phyloP scores from a whole-genome alignment of 345 rosid genomes.

The Corchorus olitorius region DNA sequence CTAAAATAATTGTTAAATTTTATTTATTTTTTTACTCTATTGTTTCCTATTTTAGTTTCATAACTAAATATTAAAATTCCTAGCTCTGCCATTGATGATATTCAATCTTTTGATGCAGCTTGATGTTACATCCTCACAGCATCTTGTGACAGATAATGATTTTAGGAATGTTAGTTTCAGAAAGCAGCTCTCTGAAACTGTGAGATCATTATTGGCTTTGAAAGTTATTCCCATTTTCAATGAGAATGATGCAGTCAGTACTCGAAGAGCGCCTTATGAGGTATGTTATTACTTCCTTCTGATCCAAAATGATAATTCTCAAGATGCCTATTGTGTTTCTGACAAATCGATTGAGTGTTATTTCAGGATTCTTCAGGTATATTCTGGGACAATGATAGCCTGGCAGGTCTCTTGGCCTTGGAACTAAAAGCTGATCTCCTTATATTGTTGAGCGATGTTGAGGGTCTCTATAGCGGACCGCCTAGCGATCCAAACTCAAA shows the following conservation, averaged over 20 bases:
- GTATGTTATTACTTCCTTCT: slow-evolving; percentile 19
- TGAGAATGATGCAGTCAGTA: slow-evolving; percentile 66
- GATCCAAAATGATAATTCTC: not conserved
- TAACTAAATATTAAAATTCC: too few relatives aligned
- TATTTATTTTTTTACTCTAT: too few relatives aligned
- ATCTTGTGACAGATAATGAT: slow-evolving; percentile 62
- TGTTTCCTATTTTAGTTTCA: too few relatives aligned
- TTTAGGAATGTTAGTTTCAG: slow-evolving; percentile 51
- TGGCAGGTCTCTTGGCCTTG: slow-evolving; percentile 68
- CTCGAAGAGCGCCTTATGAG: slow-evolving; percentile 66
- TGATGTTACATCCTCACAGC: slow-evolving; percentile 62
- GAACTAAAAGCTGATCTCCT: slow-evolving; percentile 78
- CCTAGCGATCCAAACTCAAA: slow-evolving; percentile 68
- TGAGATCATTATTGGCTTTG: slow-evolving; percentile 42
- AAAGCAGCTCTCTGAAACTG: slow-evolving; percentile 51
- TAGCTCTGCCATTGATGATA: too few relatives aligned
- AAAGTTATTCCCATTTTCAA: slow-evolving; percentile 61
- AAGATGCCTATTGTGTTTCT: slow-evolving; percentile 6
- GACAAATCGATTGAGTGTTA: not conserved
- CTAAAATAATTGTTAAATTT: too few relatives aligned
- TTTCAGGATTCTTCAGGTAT: slow-evolving; percentile 81
- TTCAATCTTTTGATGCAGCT: slow-evolving; percentile 40
- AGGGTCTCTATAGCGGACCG: slow-evolving; percentile 75
- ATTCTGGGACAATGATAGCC: slow-evolving; percentile 85
- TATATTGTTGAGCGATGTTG: slow-evolving; percentile 69